Conservation (phyloP, 2,329 filamentous ascomycete genomes). For the Alternaria sp. region DNA sequence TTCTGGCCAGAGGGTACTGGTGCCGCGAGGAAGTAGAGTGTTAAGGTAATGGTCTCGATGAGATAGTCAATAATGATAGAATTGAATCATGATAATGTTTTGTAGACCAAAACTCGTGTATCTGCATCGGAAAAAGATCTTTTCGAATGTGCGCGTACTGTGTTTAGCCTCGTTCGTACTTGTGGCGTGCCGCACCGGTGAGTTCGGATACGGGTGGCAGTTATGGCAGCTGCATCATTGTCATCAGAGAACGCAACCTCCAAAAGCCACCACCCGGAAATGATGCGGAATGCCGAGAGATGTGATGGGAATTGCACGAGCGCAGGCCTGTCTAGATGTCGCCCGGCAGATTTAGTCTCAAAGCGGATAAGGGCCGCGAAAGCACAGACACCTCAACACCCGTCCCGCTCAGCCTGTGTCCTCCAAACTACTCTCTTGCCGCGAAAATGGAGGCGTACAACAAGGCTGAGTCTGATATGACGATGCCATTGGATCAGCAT, state of each 20-base stretch:
- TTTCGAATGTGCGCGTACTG: not conserved
- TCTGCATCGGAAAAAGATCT: not conserved
- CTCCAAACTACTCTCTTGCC: not conserved
- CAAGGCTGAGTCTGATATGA: not conserved
- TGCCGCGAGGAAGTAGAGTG: not conserved
- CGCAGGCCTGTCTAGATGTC: not conserved
- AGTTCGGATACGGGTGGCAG: not conserved
- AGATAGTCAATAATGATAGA: not conserved
- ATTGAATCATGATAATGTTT: not conserved
- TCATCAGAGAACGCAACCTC: no score
- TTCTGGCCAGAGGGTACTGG: conserved; percentile 29
- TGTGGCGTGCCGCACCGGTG: not conserved
- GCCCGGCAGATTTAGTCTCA: not conserved
- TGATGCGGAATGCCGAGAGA: not conserved
- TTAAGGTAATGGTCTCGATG: not conserved
- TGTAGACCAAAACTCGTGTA: not conserved
- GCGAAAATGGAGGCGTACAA: not conserved
- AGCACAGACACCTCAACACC: not conserved
- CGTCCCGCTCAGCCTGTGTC: not conserved
- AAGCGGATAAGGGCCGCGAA: not conserved
- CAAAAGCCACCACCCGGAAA: no score
- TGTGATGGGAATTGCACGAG: no score
- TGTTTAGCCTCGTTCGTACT: not conserved
- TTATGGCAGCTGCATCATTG: no score
- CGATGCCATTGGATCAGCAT: not conserved